phyloP scores from a whole-genome alignment of 1,139 yeast genomes.

The Yamadazyma atlantica region DNA sequence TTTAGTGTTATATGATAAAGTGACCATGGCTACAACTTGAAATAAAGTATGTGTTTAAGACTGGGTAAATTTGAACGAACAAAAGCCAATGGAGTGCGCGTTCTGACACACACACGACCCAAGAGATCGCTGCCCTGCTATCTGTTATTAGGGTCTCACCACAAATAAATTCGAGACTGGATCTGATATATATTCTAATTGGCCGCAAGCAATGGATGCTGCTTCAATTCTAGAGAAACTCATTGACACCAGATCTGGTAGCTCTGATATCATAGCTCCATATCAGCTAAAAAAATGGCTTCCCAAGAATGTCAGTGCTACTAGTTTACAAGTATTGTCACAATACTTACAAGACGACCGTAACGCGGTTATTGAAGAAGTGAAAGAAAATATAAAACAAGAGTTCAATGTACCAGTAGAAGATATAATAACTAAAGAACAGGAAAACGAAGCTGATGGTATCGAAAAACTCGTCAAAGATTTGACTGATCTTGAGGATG shows the following conservation, averaged over 20 bases:
- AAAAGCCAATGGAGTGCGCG: background rate
- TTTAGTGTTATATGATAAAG: conserved; percentile 10
- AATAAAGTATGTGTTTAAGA: background rate
- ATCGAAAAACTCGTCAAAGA: conserved; percentile 15
- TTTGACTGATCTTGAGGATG: conserved; percentile 14
- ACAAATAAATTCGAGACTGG: too few relatives aligned
- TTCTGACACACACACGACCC: background rate
- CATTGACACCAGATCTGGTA: conserved; percentile 8
- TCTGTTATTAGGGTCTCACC: background rate
- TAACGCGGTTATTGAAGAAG: conserved; percentile 9
- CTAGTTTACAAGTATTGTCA: conserved; percentile 11
- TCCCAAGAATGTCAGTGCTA: conserved; percentile 17
- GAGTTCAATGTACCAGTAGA: conserved; percentile 26
- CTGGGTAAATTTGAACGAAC: too few relatives aligned
- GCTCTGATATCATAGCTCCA: conserved; percentile 9
- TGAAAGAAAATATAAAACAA: conserved; percentile 17
- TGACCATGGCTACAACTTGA: background rate
- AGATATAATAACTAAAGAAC: conserved; percentile 6
- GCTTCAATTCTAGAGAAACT: conserved; percentile 13
- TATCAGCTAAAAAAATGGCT: conserved; percentile 13
- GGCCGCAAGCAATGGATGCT: too few relatives aligned
- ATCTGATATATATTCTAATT: too few relatives aligned
- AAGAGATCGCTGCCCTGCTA: background rate
- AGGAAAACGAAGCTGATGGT: conserved; percentile 8
- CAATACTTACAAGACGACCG: conserved; percentile 20